Evolutionary conservation across 805 yeast genomes (phyloP).

Genomic region (Wickerhamomyces chaumierensis): DNA sequence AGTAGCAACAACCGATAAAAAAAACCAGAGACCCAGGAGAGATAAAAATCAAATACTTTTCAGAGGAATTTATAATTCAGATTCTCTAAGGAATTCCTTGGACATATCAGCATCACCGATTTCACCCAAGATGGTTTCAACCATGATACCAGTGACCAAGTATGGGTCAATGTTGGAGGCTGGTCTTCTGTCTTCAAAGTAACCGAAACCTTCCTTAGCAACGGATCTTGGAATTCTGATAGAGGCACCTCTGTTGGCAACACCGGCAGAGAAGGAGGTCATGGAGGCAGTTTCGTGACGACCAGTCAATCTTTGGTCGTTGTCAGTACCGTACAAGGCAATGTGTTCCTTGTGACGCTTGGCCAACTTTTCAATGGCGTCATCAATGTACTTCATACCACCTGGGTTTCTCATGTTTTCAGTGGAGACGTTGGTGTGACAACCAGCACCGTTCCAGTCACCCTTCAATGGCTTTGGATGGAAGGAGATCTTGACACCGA

Average conservation of each 20-base stretch:
- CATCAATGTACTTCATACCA: slow-evolving; percentile 91
- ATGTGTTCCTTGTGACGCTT: slow-evolving; percentile 96
- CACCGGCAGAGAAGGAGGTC: slow-evolving; percentile 88
- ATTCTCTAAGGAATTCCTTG: slow-evolving; percentile 78
- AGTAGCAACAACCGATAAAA: not conserved
- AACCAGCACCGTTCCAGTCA: slow-evolving; percentile 99
- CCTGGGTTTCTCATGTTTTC: slow-evolving; percentile 85
- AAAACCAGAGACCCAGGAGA: too few species aligned
- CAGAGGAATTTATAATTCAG: slow-evolving; percentile 12
- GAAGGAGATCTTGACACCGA: slow-evolving; percentile 95
- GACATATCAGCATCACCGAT: slow-evolving; percentile 93
- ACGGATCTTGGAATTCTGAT: slow-evolving; percentile 98
- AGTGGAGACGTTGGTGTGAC: slow-evolving; percentile 98
- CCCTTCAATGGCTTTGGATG: slow-evolving; percentile 99
- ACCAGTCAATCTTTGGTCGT: slow-evolving; percentile 92
- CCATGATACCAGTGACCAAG: slow-evolving; percentile 96
- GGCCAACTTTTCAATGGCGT: slow-evolving; percentile 84
- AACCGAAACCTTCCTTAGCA: slow-evolving; percentile 95
- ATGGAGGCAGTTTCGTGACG: slow-evolving; percentile 97
- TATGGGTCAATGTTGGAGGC: slow-evolving; percentile 99
- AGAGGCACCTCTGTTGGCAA: slow-evolving; percentile 99
- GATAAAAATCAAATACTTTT: not conserved
- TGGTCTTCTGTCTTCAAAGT: slow-evolving; percentile 99
- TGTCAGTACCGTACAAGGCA: slow-evolving; percentile 89
- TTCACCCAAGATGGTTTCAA: slow-evolving; percentile 92